Evolutionary conservation across 2,329 filamentous ascomycete species (phyloP).

Genomic region (Helminthosporium solani): DNA sequence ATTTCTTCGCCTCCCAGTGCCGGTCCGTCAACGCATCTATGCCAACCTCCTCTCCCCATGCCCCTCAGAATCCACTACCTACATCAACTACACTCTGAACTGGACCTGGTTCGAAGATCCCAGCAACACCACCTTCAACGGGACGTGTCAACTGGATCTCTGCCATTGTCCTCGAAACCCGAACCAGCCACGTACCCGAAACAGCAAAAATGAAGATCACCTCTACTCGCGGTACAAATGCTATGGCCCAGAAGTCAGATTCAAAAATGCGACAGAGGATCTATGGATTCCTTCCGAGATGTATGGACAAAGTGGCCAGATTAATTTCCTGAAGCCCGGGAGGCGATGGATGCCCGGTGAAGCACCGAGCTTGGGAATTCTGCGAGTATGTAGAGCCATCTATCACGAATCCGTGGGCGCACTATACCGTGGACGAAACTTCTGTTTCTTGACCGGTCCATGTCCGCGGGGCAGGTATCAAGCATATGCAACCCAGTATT

Average conservation of each 20-base stretch:
- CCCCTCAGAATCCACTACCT: slow-evolving; percentile 37
- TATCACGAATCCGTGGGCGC: slow-evolving; percentile 26
- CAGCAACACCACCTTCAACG: slow-evolving; percentile 32
- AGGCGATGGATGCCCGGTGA: slow-evolving; percentile 15
- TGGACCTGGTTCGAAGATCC: slow-evolving; percentile 34
- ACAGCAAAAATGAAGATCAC: slow-evolving; percentile 20
- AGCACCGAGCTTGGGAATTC: slow-evolving; percentile 13
- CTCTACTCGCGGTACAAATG: slow-evolving; percentile 36
- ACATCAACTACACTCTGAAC: slow-evolving; percentile 37
- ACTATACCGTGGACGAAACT: slow-evolving; percentile 27
- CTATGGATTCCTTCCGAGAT: slow-evolving; percentile 22
- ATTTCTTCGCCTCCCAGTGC: slow-evolving; percentile 6
- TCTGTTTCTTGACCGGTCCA: slow-evolving; percentile 30
- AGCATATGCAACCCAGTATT: slow-evolving; percentile 30
- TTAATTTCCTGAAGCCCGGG: slow-evolving; percentile 35
- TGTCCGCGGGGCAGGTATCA: slow-evolving; percentile 39
- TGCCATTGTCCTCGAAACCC: slow-evolving; percentile 23
- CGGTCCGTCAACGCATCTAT: slow-evolving; percentile 17
- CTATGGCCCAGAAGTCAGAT: slow-evolving; percentile 23
- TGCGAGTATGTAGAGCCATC: slow-evolving; percentile 20
- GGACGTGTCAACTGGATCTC: slow-evolving; percentile 26
- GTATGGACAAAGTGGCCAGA: slow-evolving; percentile 19
- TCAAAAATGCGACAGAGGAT: slow-evolving; percentile 15
- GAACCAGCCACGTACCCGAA: slow-evolving; percentile 6
- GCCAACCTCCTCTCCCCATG: slow-evolving; percentile 25